These are phyloP conservation scores for Pyrenophora teres DNA, from an alignment of 2,329 filamentous ascomycete genomes.

Conservation along the genomic window DNA sequence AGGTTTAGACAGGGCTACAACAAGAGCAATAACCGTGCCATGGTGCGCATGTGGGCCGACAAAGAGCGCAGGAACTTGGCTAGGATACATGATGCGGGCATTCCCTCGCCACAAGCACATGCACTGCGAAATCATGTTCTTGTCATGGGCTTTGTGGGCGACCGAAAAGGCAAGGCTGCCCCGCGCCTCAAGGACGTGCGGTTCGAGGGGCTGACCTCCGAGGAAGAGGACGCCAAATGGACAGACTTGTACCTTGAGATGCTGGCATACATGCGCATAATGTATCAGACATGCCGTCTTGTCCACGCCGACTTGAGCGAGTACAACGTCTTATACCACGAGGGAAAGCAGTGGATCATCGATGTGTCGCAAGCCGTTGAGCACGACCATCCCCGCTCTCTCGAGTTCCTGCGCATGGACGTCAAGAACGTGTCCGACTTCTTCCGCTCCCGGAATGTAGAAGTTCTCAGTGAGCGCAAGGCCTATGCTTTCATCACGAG, in stretches of 20 bases:
- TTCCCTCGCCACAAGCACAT: conserved; percentile 88
- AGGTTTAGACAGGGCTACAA: conserved; percentile 89
- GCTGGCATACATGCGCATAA: conserved; percentile 83
- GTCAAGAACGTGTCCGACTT: conserved; percentile 97
- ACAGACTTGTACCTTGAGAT: conserved; percentile 78
- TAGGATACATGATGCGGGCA: conserved; percentile 79
- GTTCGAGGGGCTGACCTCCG: conserved; percentile 66
- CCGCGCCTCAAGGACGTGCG: conserved; percentile 87
- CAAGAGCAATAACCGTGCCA: conserved; percentile 91
- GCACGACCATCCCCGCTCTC: conserved; percentile 88
- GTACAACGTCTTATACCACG: conserved; percentile 94
- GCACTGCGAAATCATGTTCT: conserved; percentile 91
- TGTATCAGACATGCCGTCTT: conserved; percentile 90
- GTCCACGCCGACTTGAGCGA: conserved; percentile 97
- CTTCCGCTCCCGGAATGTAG: conserved; percentile 83
- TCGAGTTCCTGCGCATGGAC: conserved; percentile 97
- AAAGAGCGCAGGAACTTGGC: conserved; percentile 96
- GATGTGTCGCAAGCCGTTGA: conserved; percentile 98
- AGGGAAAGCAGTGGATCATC: conserved; percentile 84
- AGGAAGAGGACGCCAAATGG: conserved; percentile 69
- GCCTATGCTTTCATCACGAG: conserved; percentile 83
- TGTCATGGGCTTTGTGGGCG: conserved; percentile 91
- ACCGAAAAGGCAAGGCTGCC: conserved; percentile 83
- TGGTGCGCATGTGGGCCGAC: conserved; percentile 99
- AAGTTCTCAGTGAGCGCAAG: conserved; percentile 76